Evolutionary conservation across 2,329 filamentous ascomycete genomes (phyloP).

Genomic region (Fusarium multiceps): DNA sequence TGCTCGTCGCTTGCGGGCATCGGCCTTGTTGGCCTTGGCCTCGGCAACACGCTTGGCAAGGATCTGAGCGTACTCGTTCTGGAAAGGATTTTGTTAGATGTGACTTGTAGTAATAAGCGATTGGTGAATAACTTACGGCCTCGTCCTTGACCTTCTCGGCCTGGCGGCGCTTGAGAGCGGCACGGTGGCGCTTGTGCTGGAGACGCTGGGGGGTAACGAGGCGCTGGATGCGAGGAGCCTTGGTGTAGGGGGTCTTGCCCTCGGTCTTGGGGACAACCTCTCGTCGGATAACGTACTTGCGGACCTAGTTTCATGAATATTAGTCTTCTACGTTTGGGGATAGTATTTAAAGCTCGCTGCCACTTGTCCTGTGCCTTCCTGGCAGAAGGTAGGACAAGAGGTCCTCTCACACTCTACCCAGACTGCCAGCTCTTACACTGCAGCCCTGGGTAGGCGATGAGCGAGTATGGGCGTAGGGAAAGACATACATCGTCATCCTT

Average conservation of each 20-base stretch:
- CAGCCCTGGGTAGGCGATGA: constrained; percentile 77
- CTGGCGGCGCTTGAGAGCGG: constrained; percentile 98
- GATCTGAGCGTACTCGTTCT: constrained; percentile 98
- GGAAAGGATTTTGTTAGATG: constrained; percentile 14
- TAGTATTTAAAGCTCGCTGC: constrained; percentile 42
- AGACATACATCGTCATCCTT: constrained; percentile 99
- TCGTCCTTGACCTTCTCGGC: constrained; percentile 98
- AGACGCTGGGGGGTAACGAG: constrained; percentile 99
- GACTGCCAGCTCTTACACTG: constrained; percentile 57
- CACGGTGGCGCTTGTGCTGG: constrained; percentile 99
- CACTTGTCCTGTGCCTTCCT: constrained; percentile 25
- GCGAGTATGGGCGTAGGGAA: constrained; percentile 64
- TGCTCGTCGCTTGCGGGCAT: constrained; percentile 95
- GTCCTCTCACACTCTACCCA: constrained; percentile 70
- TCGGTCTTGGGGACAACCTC: constrained; percentile 97
- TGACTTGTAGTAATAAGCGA: no score
- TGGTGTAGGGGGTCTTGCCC: constrained; percentile 98
- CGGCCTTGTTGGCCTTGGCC: constrained; percentile 92
- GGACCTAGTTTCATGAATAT: constrained; percentile 72
- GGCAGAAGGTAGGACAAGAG: constrained; percentile 32
- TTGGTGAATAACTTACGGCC: constrained; percentile 75
- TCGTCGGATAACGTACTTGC: constrained; percentile 99
- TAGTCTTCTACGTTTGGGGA: constrained; percentile 48
- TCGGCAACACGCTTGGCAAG: constrained; percentile 97
- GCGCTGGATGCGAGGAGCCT: constrained; percentile 99